Conservation (phyloP, 768 basidiomycete species). For the Phylloporus rhodoxanthus region DNA sequence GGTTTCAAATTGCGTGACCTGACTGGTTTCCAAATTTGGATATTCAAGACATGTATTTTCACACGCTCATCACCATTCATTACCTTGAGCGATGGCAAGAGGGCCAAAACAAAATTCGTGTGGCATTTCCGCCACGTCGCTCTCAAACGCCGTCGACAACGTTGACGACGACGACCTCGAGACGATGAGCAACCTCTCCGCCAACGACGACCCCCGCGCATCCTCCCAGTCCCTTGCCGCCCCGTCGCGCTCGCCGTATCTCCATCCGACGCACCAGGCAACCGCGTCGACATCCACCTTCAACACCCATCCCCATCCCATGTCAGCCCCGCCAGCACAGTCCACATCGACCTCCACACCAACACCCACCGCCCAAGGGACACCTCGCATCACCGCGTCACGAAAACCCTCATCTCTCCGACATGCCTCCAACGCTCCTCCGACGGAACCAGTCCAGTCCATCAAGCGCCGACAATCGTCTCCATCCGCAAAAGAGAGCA, state of each 20-base stretch:
- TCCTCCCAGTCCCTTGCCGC: conserved; percentile 2
- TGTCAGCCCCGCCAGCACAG: not conserved
- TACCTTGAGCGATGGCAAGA: conserved; percentile 16
- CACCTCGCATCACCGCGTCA: conserved; percentile 22
- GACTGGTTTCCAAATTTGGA: not conserved
- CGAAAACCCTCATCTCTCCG: conserved; percentile 31
- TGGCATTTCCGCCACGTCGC: conserved; percentile 2
- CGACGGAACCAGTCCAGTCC: conserved; percentile 22
- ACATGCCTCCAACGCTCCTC: conserved; percentile 26
- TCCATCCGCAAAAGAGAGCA: conserved; percentile 25
- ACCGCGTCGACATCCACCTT: conserved; percentile 35
- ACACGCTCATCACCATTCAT: conserved; percentile 18
- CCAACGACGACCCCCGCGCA: conserved; percentile 7
- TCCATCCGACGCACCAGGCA: conserved; percentile 31
- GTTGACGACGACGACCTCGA: conserved; percentile 25
- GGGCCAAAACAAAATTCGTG: conserved; percentile 17
- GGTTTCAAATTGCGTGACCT: not conserved
- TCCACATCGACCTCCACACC: conserved; percentile 7
- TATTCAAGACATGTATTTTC: conserved; percentile 2
- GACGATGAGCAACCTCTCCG: conserved; percentile 18
- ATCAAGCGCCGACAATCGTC: conserved; percentile 25
- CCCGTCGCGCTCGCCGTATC: conserved; percentile 35
- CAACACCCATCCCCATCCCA: conserved; percentile 15
- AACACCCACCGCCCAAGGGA: conserved; percentile 18
- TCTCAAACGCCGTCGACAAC: conserved; percentile 10